phyloP scores from a whole-genome alignment of 2,329 filamentous ascomycete species.

The Didymella sp. region DNA sequence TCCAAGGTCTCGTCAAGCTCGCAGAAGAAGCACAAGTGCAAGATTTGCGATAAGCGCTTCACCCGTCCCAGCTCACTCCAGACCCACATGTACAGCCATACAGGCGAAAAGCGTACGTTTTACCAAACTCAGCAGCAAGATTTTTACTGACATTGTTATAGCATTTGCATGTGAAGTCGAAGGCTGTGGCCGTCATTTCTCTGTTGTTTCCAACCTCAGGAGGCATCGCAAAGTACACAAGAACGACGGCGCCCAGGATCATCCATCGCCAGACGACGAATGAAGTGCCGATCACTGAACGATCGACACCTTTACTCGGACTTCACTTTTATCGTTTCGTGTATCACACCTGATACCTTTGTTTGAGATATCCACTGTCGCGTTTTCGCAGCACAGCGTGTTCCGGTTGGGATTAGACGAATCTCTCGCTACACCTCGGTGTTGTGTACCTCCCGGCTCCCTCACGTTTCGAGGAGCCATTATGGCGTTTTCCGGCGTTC shows the following conservation, averaged over 20 bases:
- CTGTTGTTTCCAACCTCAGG: constrained; percentile 93
- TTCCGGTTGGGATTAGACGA: constrained; percentile 39
- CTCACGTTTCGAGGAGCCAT: constrained; percentile 19
- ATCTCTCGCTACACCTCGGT: constrained; percentile 37
- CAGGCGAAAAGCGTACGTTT: constrained; percentile 92
- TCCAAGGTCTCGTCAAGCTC: constrained; percentile 95
- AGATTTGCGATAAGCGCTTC: constrained; percentile 97
- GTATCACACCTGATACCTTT: constrained; percentile 32
- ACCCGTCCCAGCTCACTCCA: constrained; percentile 92
- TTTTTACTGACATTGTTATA: constrained; percentile 50
- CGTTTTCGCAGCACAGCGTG: constrained; percentile 36
- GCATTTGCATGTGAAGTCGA: constrained; percentile 94
- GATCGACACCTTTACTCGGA: constrained; percentile 33
- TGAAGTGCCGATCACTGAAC: constrained; percentile 39
- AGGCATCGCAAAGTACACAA: constrained; percentile 97
- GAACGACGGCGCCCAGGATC: constrained; percentile 63
- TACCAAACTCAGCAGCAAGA: not conserved
- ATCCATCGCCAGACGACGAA: constrained; percentile 58
- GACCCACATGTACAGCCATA: constrained; percentile 98
- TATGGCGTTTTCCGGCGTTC: constrained; percentile 35
- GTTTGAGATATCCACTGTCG: constrained; percentile 50
- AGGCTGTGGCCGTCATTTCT: constrained; percentile 94
- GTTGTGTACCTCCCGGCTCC: constrained; percentile 6
- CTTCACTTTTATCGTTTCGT: constrained; percentile 25
- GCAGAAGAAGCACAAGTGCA: constrained; percentile 99